A percentile compares a stretch with the other conserved stretches of the same genome.
Conservation (phyloP, 2,329 filamentous ascomycete species). For the Xylariaceae sp. region DNA sequence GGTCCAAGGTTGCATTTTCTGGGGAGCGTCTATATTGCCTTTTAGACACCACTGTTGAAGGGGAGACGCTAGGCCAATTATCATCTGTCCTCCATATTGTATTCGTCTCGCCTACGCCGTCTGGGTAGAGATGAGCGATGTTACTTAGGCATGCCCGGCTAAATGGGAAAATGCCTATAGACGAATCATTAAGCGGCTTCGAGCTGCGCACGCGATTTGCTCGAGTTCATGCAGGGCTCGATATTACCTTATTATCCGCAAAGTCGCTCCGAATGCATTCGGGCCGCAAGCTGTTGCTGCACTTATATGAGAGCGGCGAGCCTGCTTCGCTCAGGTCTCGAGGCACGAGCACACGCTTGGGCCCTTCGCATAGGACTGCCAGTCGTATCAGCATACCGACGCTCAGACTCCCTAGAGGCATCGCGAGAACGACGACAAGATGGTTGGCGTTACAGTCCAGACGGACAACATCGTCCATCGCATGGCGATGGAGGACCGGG, state of each 20-base stretch:
- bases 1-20: too few species aligned
- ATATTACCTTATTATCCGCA: constrained; percentile 24
- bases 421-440: constrained; percentile 13
- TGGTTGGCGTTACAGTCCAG: constrained; percentile 21
- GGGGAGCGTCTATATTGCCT: too few species aligned
- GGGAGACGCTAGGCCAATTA: too few species aligned
- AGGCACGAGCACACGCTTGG: too few species aligned
- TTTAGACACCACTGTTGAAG: too few species aligned
- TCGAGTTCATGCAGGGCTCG: constrained; percentile 11
- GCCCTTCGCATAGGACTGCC: background rate
- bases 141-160: constrained; percentile 20
- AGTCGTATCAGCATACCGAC: constrained; percentile 3
- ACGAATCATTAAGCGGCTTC: constrained; percentile 12
- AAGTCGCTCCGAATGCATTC: constrained; percentile 18
- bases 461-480: constrained; percentile 32
- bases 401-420: background rate
- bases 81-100: too few species aligned
- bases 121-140: constrained; percentile 1
- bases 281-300: constrained; percentile 10
- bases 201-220: constrained; percentile 14
- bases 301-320: constrained; percentile 17
- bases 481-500: constrained; percentile 35
- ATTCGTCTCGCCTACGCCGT: too few species aligned
- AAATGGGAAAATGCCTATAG: constrained; percentile 22
- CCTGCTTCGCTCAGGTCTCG: too few species aligned